Evolutionary conservation across 2,329 filamentous ascomycete species (phyloP).

Genomic region (Raffaelea arxii): DNA sequence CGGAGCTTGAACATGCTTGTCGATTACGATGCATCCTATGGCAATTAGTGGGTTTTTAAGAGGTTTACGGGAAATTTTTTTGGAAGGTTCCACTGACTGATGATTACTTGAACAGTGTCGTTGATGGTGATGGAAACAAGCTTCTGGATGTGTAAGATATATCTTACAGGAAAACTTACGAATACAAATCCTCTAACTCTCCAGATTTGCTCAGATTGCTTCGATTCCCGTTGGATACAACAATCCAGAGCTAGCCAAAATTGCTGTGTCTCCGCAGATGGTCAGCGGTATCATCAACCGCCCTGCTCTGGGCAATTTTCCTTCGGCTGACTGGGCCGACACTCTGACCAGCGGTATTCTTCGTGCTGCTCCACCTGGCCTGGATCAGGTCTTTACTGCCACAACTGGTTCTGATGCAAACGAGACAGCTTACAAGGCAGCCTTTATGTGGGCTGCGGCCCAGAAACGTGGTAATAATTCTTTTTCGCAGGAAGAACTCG

Average conservation of each 20-base stretch:
- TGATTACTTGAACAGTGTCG: conserved; percentile 29
- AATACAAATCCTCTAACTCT: no score
- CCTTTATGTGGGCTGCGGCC: conserved; percentile 86
- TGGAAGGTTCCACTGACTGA: background rate
- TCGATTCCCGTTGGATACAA: conserved; percentile 91
- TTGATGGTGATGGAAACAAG: conserved; percentile 60
- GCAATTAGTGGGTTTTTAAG: conserved; percentile 52
- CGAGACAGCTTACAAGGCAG: conserved; percentile 89
- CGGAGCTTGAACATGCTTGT: conserved; percentile 75
- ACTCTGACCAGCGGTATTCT: conserved; percentile 74
- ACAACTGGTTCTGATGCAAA: conserved; percentile 88
- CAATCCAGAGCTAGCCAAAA: conserved; percentile 64
- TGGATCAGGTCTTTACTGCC: conserved; percentile 84
- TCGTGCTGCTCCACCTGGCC: conserved; percentile 70
- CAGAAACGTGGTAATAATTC: conserved; percentile 70
- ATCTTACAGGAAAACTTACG: no score
- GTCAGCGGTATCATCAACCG: conserved; percentile 73
- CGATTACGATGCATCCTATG: conserved; percentile 63
- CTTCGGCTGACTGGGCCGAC: conserved; percentile 71
- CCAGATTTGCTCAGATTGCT: conserved; percentile 89
- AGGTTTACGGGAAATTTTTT: no score
- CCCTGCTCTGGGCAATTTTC: conserved; percentile 85
- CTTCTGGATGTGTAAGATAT: conserved; percentile 71
- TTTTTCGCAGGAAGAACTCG: conserved; percentile 68
- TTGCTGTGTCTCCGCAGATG: conserved; percentile 70